A percentile compares a stretch with the other conserved stretches of the same genome.
Conservation (phyloP, 2,329 filamentous ascomycete species). For the Phyllosticta ampelicida region DNA sequence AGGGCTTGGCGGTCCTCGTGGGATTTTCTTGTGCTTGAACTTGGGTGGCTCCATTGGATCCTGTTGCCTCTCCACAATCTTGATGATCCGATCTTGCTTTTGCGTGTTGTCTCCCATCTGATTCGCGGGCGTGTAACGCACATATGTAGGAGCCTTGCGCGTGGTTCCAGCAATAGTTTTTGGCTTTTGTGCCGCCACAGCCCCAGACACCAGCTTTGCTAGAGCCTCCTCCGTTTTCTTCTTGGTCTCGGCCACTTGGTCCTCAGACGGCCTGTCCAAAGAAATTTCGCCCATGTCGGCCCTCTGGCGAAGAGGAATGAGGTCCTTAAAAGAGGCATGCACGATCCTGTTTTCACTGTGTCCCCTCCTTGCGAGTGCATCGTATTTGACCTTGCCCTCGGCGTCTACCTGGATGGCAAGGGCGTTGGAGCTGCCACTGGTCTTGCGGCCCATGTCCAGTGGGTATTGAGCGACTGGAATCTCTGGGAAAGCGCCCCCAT, state of each 20-base stretch:
- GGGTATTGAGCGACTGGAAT: conserved; percentile 91
- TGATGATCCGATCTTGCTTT: conserved; percentile 94
- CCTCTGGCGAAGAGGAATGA: conserved; percentile 86
- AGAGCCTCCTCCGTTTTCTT: conserved; percentile 83
- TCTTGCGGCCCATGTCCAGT: conserved; percentile 84
- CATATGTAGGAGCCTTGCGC: conserved; percentile 79
- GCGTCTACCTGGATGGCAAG: conserved; percentile 85
- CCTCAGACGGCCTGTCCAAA: conserved; percentile 70
- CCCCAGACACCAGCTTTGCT: conserved; percentile 69
- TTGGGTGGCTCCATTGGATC: conserved; percentile 97
- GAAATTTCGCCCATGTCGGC: conserved; percentile 89
- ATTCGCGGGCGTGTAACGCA: conserved; percentile 88
- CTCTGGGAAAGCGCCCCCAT: conserved; percentile 93
- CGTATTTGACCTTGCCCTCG: conserved; percentile 91
- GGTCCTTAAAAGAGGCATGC: conserved; percentile 90
- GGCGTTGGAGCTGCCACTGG: conserved; percentile 61
- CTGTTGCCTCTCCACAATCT: conserved; percentile 87
- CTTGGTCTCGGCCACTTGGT: conserved; percentile 72
- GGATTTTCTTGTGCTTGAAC: conserved; percentile 98
- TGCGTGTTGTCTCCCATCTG: conserved; percentile 84
- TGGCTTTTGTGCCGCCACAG: conserved; percentile 84
- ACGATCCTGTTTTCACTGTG: conserved; percentile 76
- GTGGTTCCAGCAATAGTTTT: conserved; percentile 83
- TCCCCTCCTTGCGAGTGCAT: conserved; percentile 83
- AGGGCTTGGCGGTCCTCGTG: conserved; percentile 79